Evolutionary conservation across 139 green algal species (phyloP).

Genomic region (Volvox africanus): DNA sequence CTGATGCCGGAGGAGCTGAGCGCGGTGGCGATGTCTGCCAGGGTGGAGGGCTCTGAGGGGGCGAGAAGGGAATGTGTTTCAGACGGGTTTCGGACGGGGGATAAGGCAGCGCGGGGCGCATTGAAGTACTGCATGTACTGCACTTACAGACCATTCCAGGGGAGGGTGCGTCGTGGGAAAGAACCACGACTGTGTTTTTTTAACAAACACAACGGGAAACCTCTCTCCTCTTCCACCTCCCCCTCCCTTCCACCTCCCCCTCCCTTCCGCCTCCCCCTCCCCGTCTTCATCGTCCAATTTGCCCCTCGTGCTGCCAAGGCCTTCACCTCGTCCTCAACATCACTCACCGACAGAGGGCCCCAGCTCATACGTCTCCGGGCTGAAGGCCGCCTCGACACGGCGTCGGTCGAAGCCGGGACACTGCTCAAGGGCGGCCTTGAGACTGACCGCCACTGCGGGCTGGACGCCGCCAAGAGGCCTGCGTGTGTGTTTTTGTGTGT

Average conservation of each 20-base stretch:
- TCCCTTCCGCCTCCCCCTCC: no score
- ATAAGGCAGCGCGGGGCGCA: neutral
- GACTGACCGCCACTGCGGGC: neutral
- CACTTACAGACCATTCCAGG: no score
- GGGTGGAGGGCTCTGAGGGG: neutral
- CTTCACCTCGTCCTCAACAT: neutral
- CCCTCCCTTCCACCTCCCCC: no score
- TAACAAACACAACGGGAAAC: no score
- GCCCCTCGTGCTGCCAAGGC: no score
- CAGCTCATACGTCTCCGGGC: conserved; percentile 6
- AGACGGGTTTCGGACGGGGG: neutral
- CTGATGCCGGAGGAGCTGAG: conserved; percentile 2
- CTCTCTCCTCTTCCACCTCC: no score
- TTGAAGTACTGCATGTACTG: no score
- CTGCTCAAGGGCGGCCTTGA: neutral
- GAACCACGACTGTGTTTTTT: no score
- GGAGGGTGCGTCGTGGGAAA: no score
- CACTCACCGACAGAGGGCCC: neutral
- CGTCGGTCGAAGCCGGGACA: neutral
- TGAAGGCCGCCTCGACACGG: neutral
- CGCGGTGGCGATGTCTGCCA: conserved; percentile 14
- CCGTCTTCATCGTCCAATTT: no score
- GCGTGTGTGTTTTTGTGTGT: neutral
- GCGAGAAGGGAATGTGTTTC: neutral
- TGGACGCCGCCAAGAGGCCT: conserved; percentile 25